A percentile compares a stretch with the other conserved stretches of the same genome.
These are phyloP conservation scores for Mucor irregularis DNA, from an alignment of 371 early-diverging fungal genomes.

Conservation along the genomic window DNA sequence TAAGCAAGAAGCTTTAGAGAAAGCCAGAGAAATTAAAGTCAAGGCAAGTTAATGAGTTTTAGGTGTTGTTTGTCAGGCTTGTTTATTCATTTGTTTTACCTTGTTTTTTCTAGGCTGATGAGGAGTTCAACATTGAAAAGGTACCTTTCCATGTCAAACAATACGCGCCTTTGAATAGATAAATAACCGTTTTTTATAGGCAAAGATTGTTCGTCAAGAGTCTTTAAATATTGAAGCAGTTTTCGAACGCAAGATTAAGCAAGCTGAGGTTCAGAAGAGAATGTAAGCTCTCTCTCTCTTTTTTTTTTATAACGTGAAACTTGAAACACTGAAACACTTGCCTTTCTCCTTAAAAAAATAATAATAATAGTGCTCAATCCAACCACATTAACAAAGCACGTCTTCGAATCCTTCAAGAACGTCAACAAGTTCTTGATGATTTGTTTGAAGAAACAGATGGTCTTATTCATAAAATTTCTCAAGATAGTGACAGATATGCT, in stretches of 20 bases:
- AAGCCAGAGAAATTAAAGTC: slow-evolving; percentile 97
- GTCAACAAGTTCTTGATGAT: slow-evolving; percentile 84
- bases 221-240: slow-evolving; percentile 86
- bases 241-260: slow-evolving; percentile 89
- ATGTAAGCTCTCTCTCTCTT: slow-evolving; percentile 70
- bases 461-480: slow-evolving; percentile 55
- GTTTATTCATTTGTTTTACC: neutral
- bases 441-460: slow-evolving; percentile 67
- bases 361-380: slow-evolving; percentile 80
- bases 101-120: slow-evolving; percentile 73
- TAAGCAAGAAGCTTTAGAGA: slow-evolving; percentile 87
- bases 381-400: slow-evolving; percentile 95
- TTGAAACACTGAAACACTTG: neutral
- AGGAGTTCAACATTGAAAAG: slow-evolving; percentile 99
- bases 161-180: neutral
- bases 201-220: slow-evolving; percentile 91
- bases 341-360: slow-evolving; percentile 2
- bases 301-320: neutral
- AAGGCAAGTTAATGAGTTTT: slow-evolving; percentile 61
- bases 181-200: slow-evolving; percentile 41
- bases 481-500: slow-evolving; percentile 59
- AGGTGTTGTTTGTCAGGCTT: too few relatives aligned
- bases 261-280: slow-evolving; percentile 87
- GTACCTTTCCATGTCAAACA: slow-evolving; percentile 41
- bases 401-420: slow-evolving; percentile 83